Conservation (phyloP, 2,329 filamentous ascomycete species). For the Trichoderma sp. region DNA sequence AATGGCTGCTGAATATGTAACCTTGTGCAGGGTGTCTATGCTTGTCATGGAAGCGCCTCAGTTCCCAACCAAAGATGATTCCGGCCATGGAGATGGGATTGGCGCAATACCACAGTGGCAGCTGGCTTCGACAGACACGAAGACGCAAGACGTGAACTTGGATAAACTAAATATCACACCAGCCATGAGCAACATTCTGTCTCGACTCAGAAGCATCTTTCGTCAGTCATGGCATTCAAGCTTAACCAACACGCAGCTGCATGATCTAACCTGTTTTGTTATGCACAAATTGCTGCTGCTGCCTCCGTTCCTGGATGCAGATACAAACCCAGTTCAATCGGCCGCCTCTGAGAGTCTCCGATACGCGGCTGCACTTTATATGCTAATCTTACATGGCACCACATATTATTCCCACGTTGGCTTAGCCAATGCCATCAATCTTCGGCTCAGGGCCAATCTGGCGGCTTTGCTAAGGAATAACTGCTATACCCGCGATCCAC, state of each 20-base stretch:
- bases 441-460: background rate
- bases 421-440: background rate
- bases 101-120: constrained; percentile 8
- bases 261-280: constrained; percentile 8
- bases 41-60: constrained; percentile 8
- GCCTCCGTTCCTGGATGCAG: background rate
- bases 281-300: constrained; percentile 1
- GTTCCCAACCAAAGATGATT: background rate
- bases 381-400: constrained; percentile 10
- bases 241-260: background rate
- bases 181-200: background rate
- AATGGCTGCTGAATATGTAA: background rate
- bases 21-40: background rate
- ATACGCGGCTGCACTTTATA: constrained; percentile 7
- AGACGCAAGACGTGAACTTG: background rate
- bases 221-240: background rate
- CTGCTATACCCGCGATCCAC: background rate
- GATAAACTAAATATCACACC: background rate
- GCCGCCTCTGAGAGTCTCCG: constrained; percentile 1
- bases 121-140: background rate
- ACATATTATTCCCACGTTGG: constrained; percentile 10
- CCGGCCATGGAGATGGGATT: background rate
- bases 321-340: background rate
- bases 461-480: background rate
- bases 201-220: background rate